phyloP scores from a whole-genome alignment of 2,329 filamentous ascomycete species.

The Sporothrix brunneoviolacea region DNA sequence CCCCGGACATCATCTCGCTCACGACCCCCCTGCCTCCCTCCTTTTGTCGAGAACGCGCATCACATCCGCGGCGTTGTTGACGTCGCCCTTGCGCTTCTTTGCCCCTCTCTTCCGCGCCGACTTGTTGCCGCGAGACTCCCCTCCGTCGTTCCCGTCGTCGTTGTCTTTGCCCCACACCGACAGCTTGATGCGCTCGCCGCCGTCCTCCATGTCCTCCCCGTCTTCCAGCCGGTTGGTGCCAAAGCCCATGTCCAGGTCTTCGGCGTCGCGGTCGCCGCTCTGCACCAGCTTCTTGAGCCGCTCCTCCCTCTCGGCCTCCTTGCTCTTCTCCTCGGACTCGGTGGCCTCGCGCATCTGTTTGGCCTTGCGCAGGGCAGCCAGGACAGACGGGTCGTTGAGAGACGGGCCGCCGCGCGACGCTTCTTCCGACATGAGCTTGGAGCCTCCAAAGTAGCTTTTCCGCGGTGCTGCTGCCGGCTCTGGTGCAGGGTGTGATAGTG shows the following conservation, averaged over 20 bases:
- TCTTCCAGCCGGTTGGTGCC: conserved; percentile 82
- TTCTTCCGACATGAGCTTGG: conserved; percentile 50
- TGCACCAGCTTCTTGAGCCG: conserved; percentile 69
- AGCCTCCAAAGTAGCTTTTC: conserved; percentile 58
- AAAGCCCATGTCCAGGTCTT: conserved; percentile 93
- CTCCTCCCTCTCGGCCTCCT: conserved; percentile 50
- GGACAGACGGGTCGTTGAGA: conserved; percentile 67
- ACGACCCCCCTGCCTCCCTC: conserved; percentile 30
- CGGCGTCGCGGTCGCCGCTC: conserved; percentile 69
- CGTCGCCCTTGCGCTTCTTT: conserved; percentile 73
- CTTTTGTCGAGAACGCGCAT: conserved; percentile 66
- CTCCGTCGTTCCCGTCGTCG: conserved; percentile 43
- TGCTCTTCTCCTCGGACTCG: conserved; percentile 33
- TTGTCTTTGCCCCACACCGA: conserved; percentile 50
- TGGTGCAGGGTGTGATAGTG: neutral
- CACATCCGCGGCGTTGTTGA: conserved; percentile 73
- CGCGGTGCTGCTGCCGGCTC: conserved; percentile 27
- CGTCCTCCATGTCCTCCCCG: conserved; percentile 71
- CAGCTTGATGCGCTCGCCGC: conserved; percentile 59
- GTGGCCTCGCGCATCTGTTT: conserved; percentile 51
- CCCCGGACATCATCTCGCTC: neutral
- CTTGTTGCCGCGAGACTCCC: conserved; percentile 37
- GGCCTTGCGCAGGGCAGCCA: conserved; percentile 81
- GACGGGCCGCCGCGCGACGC: conserved; percentile 42
- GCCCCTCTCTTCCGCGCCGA: conserved; percentile 61